Base-by-base conservation (phyloP, 2,329 filamentous ascomycete species). In the Colletotrichum melonis region DNA sequence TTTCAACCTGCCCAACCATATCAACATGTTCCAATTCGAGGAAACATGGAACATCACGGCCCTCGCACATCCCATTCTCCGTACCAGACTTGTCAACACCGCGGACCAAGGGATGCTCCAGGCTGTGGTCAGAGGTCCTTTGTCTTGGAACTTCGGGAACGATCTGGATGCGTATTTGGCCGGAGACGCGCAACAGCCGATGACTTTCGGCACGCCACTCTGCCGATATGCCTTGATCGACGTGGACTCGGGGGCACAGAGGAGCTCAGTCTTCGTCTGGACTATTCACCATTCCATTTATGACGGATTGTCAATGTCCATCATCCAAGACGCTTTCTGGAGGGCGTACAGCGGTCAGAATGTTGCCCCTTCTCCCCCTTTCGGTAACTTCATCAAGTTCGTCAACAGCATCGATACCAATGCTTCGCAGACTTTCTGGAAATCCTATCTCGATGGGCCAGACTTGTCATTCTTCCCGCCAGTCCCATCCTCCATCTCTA, bases 1-100 rank as follows among this genome's bases (percentile, higher is more conserved):
- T 22, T 63, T 70, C n/a, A 42, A 65, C 14, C 16, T 78, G 2
- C 52, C 70, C 19, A 49, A 19, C 19, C 19, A 22, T 19, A 22
- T 49, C 19, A 49, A 49, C 19, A 49, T 49, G 42, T 49, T 49
- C 19, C 42, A 49, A 19, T 49, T 49, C 19, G 42, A 49, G 42
- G 42, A 49, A 1, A 19, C 42, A 11, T 49, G 42, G 42, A 49
- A 49, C 4, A 49, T 49, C 16, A 49, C 42, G 7, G 42, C 42
- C 19, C 42, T n/a, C 19, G 19, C 42, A n/a, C 42, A 49, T n/a
- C 42, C 42, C 42, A 49, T 49, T 22, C 42, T 49, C 42, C 42
- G 42, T 8, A 49, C 42, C 3, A 49, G 42, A 49, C 42, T 49
- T 11, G 42, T 49, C 42, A 49, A 49, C 42, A 22, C 42, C 42